Evolutionary conservation across 2,329 filamentous ascomycete species (phyloP).

Genomic region (Sphaerostilbella broomeana): DNA sequence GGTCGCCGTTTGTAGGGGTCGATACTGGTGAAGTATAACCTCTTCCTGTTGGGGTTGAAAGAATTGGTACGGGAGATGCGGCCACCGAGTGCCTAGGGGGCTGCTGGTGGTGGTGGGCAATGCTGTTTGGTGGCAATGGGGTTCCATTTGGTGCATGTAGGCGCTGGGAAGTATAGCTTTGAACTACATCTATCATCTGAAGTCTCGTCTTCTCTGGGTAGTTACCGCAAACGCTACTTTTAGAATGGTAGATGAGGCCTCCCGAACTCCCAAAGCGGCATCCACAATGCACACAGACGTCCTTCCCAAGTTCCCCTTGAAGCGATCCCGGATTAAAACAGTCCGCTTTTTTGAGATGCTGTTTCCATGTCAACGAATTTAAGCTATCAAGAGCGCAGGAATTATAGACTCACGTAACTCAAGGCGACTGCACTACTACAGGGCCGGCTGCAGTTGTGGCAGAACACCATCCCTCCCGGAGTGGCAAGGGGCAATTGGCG

Average conservation of each 20-base stretch:
- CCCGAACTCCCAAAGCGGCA: conserved; percentile 34
- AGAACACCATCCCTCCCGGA: conserved; percentile 20
- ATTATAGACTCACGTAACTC: conserved; percentile 23
- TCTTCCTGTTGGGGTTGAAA: no score
- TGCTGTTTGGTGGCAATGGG: no score
- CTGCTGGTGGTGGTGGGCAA: no score
- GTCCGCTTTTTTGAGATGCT: conserved; percentile 11
- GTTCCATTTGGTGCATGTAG: background rate
- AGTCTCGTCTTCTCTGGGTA: conserved; percentile 21
- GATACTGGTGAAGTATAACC: no score
- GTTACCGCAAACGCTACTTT: conserved; percentile 41
- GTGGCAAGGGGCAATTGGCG: background rate
- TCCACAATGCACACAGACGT: conserved; percentile 40
- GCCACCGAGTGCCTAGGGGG: no score
- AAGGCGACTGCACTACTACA: conserved; percentile 28
- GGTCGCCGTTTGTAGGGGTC: conserved; percentile 25
- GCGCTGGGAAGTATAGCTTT: background rate
- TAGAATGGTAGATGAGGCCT: conserved; percentile 39
- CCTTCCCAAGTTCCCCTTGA: conserved; percentile 21
- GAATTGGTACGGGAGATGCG: no score
- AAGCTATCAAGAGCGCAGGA: background rate
- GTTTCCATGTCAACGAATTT: background rate
- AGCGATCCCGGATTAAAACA: background rate
- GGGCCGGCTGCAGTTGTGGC: conserved; percentile 27
- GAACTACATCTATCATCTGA: background rate